Conservation (phyloP, 192 early-diverging fungal species). For the Entophlyctis luteolus region DNA sequence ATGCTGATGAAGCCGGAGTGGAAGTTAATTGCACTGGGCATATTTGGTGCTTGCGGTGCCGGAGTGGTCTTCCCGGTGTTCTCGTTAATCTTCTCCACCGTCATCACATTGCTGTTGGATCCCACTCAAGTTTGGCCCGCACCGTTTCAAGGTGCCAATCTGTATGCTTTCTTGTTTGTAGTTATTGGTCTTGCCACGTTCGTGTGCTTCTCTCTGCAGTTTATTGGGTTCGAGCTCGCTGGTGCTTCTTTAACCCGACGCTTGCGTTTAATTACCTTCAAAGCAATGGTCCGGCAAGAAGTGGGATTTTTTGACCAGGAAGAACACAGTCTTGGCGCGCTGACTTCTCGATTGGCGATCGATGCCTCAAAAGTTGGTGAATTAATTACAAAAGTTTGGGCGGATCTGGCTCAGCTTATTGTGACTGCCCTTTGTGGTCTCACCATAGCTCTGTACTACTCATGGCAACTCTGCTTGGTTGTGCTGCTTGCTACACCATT, state of each 20-base stretch:
- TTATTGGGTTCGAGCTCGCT: constrained; percentile 45
- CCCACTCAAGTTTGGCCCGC: constrained; percentile 22
- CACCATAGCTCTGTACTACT: constrained; percentile 64
- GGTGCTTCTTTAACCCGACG: constrained; percentile 42
- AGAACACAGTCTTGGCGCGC: constrained; percentile 62
- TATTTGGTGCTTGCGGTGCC: constrained; percentile 19
- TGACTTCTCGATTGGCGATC: constrained; percentile 75
- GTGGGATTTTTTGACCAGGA: constrained; percentile 59
- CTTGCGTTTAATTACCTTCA: constrained; percentile 39
- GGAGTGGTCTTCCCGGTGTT: constrained; percentile 25
- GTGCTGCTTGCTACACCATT: constrained; percentile 67
- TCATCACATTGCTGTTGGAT: constrained; percentile 40
- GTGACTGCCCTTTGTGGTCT: constrained; percentile 37
- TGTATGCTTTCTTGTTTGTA: constrained; percentile 59
- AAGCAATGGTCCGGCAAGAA: constrained; percentile 47
- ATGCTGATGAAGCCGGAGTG: constrained; percentile 54
- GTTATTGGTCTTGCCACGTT: constrained; percentile 61
- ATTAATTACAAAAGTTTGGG: constrained; percentile 52
- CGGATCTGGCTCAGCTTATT: constrained; percentile 13
- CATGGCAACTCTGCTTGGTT: constrained; percentile 79
- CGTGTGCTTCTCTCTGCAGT: constrained; percentile 44
- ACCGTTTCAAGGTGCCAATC: constrained; percentile 38
- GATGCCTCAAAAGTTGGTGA: constrained; percentile 63
- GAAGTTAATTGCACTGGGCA: constrained; percentile 19
- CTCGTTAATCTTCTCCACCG: constrained; percentile 14